Evolutionary conservation across 2,329 filamentous ascomycete species (phyloP), one percentile per base, ranked within the genome.

Genomic region (Calonectria fujianensis): DNA sequence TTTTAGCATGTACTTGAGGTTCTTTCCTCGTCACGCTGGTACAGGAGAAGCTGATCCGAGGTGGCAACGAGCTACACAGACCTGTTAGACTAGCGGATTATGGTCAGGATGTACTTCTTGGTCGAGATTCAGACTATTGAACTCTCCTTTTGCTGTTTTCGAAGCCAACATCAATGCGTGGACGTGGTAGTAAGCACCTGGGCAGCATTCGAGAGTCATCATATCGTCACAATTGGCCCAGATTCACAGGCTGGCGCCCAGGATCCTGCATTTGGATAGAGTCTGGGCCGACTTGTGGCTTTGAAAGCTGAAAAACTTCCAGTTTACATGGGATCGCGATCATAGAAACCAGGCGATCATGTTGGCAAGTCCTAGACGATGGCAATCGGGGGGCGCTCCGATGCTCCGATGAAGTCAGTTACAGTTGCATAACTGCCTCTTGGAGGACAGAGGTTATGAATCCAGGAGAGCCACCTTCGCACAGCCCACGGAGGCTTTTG

Each of bases 61-160:
- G 57, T 61, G 35, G 57, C 57, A 7, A 10, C 6, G n/a, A 37
- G 57, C 57, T 61, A 32, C 24, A 61, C 41, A 18, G 18, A 11
- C 2, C 29, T 41, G 9, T 24, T 24, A 51, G 27, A 2, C 20
- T 27, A 20, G 11, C 6, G 5, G 11, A 41, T 18, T 8, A n/a
- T 54, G 41, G 6, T 7, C 41, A 6, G n/a, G 18, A 11, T 6
- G 8, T 45, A 57, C 32, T 18, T 11, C 6, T n/a, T 27, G 48
- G 37, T 50, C 51, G 65, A 45, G 10, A 32, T 27, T 13, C 18
- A 51, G 59, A n/a, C 74, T 76, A 78, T 76, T 59, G 69, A 77
- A 78, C 63, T 75, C 52, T 72, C 45, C 77, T 37, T 0, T 16
- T n/a, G 10, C 2, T 48, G 9, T n/a, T 11, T 24, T 16, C 4